Percentiles rank a stretch among this genome's conserved stretches.
These are phyloP conservation scores for Hypomontagnella submonticulosa DNA, from an alignment of 495 filamentous ascomycete genomes.

Conservation along the genomic window DNA sequence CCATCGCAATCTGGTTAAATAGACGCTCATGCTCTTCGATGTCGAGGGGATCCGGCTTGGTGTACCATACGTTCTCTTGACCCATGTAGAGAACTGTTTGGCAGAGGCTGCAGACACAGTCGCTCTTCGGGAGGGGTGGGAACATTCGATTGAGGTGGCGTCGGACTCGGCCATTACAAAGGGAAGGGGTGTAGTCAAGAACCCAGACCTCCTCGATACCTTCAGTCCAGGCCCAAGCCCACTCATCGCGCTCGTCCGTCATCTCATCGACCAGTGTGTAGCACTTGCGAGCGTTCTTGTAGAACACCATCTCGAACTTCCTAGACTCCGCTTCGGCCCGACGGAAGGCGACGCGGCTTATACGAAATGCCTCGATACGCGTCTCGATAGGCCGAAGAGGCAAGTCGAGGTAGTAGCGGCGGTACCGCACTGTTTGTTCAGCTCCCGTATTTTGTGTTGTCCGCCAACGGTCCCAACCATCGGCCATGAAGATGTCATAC, in stretches of 20 bases:
- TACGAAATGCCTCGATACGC: neutral
- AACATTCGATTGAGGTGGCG: too few relatives aligned
- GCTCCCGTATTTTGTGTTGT: neutral
- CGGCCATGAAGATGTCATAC: constrained; percentile 1
- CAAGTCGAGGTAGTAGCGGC: too few relatives aligned
- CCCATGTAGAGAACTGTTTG: neutral
- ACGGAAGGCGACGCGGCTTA: neutral
- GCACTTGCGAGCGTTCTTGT: constrained; percentile 11
- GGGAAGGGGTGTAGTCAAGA: neutral
- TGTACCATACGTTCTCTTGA: neutral
- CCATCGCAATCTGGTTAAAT: too few relatives aligned
- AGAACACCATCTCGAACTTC: constrained; percentile 5
- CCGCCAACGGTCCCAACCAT: constrained; percentile 2
- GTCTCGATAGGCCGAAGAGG: neutral
- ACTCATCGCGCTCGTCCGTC: neutral
- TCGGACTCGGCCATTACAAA: too few relatives aligned
- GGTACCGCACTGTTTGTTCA: neutral
- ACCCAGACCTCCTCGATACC: constrained; percentile 1
- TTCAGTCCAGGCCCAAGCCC: neutral
- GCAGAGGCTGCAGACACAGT: too few relatives aligned
- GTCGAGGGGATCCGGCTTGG: too few relatives aligned
- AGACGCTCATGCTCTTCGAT: too few relatives aligned
- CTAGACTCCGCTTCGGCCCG: too few relatives aligned
- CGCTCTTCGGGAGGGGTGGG: too few relatives aligned
- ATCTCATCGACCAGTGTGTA: neutral